Evolutionary conservation across 352 stramenopile genomes (phyloP), one percentile per base, ranked within the genome.

Genomic region (Phytophthora fragariae): DNA sequence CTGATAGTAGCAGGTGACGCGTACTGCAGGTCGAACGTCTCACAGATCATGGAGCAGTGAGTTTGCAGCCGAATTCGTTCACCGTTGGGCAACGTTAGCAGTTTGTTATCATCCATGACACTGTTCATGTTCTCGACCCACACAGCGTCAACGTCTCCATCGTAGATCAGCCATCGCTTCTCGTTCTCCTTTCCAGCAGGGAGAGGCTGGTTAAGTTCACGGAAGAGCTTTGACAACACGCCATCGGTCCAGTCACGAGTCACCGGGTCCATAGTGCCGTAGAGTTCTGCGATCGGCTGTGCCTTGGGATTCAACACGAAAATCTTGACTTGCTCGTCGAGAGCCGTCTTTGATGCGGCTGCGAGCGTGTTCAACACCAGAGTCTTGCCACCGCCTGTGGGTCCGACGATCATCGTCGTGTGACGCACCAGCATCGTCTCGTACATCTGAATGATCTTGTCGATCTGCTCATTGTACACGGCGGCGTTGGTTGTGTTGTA

Each of bases 51-150:
- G 21, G 66, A 83, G 79, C 94, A 98, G 73, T 98, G 92, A 1
- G 84, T 92, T 68, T 98, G 92, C 50, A 99, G 72, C 1, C 92
- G 90, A 64, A 99, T 99, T 10, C 97, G 94, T 70, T 99, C 96
- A 19, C 97, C 97, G 70, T 99, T 99, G 3, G 96, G 96, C 7
- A 99, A 72, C 5, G 96, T 99, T 0, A 99, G 80, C 53, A 99
- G 71, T 66, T 98, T 98, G 83, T 99, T 99, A 70, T 99, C 96
- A 57, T 99, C 97, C 97, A 99, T 99, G 61, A 99, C 97, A 24
- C 91, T 98, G 82, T 99, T 99, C 96, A 99, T 98, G 69, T 98
- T 98, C 80, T 99, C 97, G 55, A 99, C 95, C 97, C 97, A 99
- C 19, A 98, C 88, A 0, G 97, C 95, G 73, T 99, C 97, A 0